A percentile compares a stretch with the other conserved stretches of the same genome.
These are phyloP conservation scores for Suhomyces pyralidae DNA, from an alignment of 805 yeast species.

Conservation along the genomic window DNA sequence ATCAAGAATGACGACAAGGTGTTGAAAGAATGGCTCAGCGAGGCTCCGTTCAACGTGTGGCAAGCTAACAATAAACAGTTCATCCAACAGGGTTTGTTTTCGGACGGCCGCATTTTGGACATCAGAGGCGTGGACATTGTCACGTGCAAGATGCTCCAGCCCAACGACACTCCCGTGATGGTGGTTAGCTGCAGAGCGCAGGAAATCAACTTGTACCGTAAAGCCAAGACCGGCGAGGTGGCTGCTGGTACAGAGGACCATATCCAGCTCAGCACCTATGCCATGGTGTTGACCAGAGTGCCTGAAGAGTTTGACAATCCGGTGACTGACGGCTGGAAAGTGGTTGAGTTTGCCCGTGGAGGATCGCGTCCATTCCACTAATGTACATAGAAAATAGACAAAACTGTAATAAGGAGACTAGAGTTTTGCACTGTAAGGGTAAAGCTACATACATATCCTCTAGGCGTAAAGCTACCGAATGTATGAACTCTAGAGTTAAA, in stretches of 20 bases:
- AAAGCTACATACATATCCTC: no score
- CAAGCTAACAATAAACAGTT: conserved; percentile 90
- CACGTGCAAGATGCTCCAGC: conserved; percentile 82
- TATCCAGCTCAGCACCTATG: conserved; percentile 89
- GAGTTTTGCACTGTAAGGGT: no score
- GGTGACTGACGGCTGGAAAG: conserved; percentile 96
- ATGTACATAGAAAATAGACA: conserved; percentile 4
- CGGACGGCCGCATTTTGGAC: conserved; percentile 90
- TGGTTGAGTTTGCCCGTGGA: conserved; percentile 90
- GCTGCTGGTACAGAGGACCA: conserved; percentile 96
- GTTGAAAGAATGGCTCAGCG: conserved; percentile 88
- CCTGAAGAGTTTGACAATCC: conserved; percentile 88
- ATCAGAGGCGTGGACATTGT: conserved; percentile 93
- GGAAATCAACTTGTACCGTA: conserved; percentile 86
- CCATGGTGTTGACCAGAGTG: conserved; percentile 89
- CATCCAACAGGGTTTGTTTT: conserved; percentile 83
- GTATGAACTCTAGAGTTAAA: no score
- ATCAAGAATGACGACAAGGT: conserved; percentile 84
- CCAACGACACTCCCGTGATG: conserved; percentile 86
- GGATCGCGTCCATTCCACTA: conserved; percentile 76
- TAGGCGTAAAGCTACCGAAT: no score
- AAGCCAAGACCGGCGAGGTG: conserved; percentile 86
- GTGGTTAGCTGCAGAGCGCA: conserved; percentile 96
- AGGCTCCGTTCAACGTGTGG: conserved; percentile 95
- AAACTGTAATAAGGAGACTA: no score